Evolutionary conservation across 2,329 filamentous ascomycete genomes (phyloP).

Genomic region (Kalmusia sp.): DNA sequence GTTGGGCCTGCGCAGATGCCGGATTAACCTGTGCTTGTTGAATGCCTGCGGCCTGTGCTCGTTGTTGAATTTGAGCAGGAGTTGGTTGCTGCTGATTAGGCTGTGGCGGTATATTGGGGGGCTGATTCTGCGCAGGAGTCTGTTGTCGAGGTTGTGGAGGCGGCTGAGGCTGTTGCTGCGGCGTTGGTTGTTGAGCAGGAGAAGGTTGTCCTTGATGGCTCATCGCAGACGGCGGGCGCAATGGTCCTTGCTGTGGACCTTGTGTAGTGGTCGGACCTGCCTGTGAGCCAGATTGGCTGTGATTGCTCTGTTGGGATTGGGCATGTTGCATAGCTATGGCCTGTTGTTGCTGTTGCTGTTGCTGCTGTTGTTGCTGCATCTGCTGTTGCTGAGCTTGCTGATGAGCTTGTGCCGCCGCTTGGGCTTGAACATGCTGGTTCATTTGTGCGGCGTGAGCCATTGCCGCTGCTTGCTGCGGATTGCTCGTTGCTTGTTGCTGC

Average conservation of each 20-base stretch:
- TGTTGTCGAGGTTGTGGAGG: slow-evolving; percentile 53
- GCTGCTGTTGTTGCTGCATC: slow-evolving; percentile 54
- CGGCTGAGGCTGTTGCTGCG: slow-evolving; percentile 49
- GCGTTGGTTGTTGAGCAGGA: slow-evolving; percentile 45
- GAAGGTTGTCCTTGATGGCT: slow-evolving; percentile 49
- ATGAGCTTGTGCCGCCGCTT: slow-evolving; percentile 48
- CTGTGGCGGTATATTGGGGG: slow-evolving; percentile 39
- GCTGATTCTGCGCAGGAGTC: slow-evolving; percentile 47
- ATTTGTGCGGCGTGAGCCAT: slow-evolving; percentile 47
- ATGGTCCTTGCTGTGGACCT: slow-evolving; percentile 42
- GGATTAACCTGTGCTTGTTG: slow-evolving; percentile 20
- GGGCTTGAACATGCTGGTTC: slow-evolving; percentile 45
- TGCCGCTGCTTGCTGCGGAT: slow-evolving; percentile 50
- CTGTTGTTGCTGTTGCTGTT: slow-evolving; percentile 52
- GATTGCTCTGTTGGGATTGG: slow-evolving; percentile 57
- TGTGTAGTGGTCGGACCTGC: slow-evolving; percentile 44
- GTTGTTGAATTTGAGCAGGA: slow-evolving; percentile 33
- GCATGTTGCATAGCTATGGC: slow-evolving; percentile 56
- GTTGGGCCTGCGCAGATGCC: slow-evolving; percentile 20
- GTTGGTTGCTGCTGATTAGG: slow-evolving; percentile 41
- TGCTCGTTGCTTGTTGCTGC: slow-evolving; percentile 33
- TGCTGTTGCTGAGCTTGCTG: slow-evolving; percentile 52
- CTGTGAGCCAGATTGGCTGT: slow-evolving; percentile 51
- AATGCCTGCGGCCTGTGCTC: slow-evolving; percentile 22
- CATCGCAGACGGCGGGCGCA: slow-evolving; percentile 48